A percentile compares a stretch with the other conserved stretches of the same genome.
Conservation (phyloP, 805 yeast genomes). For the Saccharomycopsis amapae region DNA sequence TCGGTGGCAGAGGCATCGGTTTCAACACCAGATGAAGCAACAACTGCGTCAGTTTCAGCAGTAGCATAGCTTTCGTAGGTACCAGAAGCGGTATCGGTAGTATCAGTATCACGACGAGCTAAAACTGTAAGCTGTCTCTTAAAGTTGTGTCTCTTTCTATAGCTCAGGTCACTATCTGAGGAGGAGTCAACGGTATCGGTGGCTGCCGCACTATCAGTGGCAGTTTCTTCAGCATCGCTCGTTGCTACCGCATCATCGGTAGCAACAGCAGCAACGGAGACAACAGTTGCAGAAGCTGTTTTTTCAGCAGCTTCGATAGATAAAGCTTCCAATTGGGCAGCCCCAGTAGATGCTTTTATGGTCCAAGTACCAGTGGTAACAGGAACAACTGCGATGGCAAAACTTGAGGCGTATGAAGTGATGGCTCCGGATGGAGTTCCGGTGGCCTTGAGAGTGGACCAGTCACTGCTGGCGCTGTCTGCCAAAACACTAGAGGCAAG, state of each 20-base stretch:
- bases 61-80: conserved; percentile 4
- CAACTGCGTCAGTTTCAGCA: conserved; percentile 1
- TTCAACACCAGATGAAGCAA: background rate
- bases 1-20: conserved; percentile 1
- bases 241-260: conserved; percentile 1
- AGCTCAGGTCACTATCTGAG: background rate
- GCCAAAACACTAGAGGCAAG: conserved; percentile 11
- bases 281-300: conserved; percentile 1
- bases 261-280: background rate
- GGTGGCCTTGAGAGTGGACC: conserved; percentile 37
- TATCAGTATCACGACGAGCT: conserved; percentile 1
- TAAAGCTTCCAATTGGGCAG: conserved; percentile 19
- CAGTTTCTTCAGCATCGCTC: background rate
- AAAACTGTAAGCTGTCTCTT: conserved; percentile 3
- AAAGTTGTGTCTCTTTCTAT: background rate
- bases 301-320: conserved; percentile 7
- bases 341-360: conserved; percentile 22
- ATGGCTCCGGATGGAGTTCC: conserved; percentile 33
- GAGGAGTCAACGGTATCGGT: background rate
- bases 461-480: conserved; percentile 17
- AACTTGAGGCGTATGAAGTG: conserved; percentile 31
- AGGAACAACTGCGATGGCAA: conserved; percentile 35
- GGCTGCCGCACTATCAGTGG: background rate
- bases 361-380: conserved; percentile 29
- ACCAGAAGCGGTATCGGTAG: background rate